Evolutionary conservation across 2,329 filamentous ascomycete species (phyloP), one percentile per base, ranked within the genome.

Genomic region (Colletotrichum chrysophilum): DNA sequence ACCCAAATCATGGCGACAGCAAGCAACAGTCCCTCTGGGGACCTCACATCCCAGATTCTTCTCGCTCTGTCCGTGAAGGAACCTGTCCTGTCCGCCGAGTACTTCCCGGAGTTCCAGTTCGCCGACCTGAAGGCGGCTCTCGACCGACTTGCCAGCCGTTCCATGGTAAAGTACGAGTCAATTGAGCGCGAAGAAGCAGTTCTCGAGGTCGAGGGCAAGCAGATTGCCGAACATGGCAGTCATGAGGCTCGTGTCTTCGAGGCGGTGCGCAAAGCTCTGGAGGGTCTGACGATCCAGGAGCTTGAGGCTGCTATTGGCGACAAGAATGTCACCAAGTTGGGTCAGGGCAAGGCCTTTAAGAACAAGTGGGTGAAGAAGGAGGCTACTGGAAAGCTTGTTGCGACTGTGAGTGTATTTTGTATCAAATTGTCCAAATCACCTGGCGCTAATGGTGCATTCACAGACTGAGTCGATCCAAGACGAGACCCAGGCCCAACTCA

Each of bases 331-430:
- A 89, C 93, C 66, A 96, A 95, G 87, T 89, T 98, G 76, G 97
- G 97, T n/a, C 94, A 97, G 84, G 96, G 96, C 80, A 98, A 97
- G 87, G 96, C 96, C 38, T 98, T 98, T 88, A 97, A 91, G 83
- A 91, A 93, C 84, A 93, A 93, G 83, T 94, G 92, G 93, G 93
- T 94, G 77, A 83, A 85, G 14, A 93, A 92, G 85, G 90, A 89
- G 77, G 89, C 91, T 79, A 88, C 90, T 28, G 89, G 90, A 77
- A 89, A 88, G 81, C 84, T 91, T 68, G 85, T 90, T 64, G 88
- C 89, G 76, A 85, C 87, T 79, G 90, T 90, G 79, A 80, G 68
- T 66, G 18, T 4, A 26, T 14, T 21, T 52, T n/a, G 32, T 7
- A 4, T 21, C 10, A 18, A 13, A 30, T 9, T 62, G 2, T n/a